Conservation (phyloP, 2,329 filamentous ascomycete genomes). For the Cordyceps javanica region DNA sequence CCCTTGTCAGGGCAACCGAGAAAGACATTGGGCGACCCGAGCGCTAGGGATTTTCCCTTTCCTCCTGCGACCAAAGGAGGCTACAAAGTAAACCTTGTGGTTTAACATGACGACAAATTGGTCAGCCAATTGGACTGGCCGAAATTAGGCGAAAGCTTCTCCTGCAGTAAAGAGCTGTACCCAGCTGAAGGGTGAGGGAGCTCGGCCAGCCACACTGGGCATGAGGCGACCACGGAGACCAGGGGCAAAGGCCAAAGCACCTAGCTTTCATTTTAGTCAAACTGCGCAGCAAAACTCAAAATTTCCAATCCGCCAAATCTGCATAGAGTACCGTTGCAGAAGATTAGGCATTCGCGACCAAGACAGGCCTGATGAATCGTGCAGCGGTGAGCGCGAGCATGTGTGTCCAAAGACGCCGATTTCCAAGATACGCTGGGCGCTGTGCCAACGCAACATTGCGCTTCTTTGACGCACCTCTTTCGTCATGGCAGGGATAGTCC, state of each 20-base stretch:
- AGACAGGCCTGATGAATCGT: not conserved
- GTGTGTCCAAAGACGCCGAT: not conserved
- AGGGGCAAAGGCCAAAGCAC: slow-evolving; percentile 7
- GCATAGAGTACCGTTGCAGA: too few relatives aligned
- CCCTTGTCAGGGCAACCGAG: slow-evolving; percentile 7
- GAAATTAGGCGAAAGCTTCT: not conserved
- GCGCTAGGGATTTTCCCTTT: not conserved
- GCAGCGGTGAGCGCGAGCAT: not conserved
- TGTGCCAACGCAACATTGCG: slow-evolving; percentile 6
- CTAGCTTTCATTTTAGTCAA: slow-evolving; percentile 5
- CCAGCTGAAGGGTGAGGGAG: slow-evolving; percentile 6
- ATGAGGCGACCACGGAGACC: not conserved
- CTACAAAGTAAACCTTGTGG: not conserved
- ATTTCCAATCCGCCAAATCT: not conserved
- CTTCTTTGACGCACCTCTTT: slow-evolving; percentile 6
- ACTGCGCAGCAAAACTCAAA: not conserved
- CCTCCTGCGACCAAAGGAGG: not conserved
- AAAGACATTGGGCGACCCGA: not conserved
- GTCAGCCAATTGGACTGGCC: not conserved
- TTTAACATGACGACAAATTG: not conserved
- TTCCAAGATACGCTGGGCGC: not conserved
- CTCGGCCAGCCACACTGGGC: slow-evolving; percentile 1
- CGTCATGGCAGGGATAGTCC: slow-evolving; percentile 10
- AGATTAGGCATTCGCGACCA: not conserved
- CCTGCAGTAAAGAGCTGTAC: not conserved